Evolutionary conservation across 1,284 basidiomycete genomes (phyloP).

Genomic region (Ustilago shanxiensis): DNA sequence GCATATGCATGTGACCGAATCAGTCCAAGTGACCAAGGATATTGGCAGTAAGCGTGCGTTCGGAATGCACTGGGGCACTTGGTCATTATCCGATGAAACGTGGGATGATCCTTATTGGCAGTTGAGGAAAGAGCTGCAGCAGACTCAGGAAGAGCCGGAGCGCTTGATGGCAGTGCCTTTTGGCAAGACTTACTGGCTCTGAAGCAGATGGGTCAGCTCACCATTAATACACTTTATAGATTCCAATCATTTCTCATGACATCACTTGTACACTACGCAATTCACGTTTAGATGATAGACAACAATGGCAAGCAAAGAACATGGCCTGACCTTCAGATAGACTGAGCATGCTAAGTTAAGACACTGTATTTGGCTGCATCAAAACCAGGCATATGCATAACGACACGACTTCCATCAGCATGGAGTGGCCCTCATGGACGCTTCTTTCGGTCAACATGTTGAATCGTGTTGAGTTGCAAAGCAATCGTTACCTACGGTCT

Average conservation of each 20-base stretch:
- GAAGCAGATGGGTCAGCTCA: not conserved
- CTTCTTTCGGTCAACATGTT: no score
- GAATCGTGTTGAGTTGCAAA: no score
- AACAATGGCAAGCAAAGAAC: no score
- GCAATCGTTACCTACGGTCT: no score
- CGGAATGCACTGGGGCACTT: conserved; percentile 73
- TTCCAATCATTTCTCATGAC: not conserved
- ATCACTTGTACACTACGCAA: conserved; percentile 1
- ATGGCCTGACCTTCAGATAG: no score
- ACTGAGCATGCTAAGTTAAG: no score
- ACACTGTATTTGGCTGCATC: not conserved
- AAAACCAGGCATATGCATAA: not conserved
- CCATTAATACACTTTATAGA: not conserved
- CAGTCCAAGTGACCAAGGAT: conserved; percentile 56
- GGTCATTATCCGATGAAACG: conserved; percentile 71
- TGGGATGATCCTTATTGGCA: conserved; percentile 60
- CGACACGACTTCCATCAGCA: not conserved
- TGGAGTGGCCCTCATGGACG: no score
- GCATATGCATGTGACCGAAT: conserved; percentile 58
- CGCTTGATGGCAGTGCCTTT: conserved; percentile 50
- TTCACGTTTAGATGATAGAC: not conserved
- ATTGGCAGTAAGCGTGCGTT: conserved; percentile 56
- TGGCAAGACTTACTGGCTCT: conserved; percentile 49
- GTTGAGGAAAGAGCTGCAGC: conserved; percentile 40
- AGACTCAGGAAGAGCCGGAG: conserved; percentile 18